phyloP scores from a whole-genome alignment of 106 monocot genomes.

The Triglochin maritima region DNA sequence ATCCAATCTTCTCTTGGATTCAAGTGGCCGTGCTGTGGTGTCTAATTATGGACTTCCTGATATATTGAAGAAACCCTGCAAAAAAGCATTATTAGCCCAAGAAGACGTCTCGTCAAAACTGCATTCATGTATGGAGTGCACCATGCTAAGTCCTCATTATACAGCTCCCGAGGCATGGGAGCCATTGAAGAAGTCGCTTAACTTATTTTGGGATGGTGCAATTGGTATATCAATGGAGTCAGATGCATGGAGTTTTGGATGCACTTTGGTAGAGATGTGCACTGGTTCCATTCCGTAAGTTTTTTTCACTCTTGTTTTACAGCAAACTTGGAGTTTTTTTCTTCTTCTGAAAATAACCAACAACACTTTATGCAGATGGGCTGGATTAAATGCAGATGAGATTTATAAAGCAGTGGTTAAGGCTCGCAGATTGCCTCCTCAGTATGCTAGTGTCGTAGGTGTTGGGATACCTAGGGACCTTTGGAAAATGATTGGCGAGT shows the following conservation, averaged over 20 bases:
- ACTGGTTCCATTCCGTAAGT: conserved; percentile 98
- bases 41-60: conserved; percentile 96
- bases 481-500: conserved; percentile 99
- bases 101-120: conserved; percentile 54
- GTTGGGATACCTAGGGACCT: conserved; percentile 90
- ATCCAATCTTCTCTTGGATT: conserved; percentile 92
- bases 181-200: conserved; percentile 68
- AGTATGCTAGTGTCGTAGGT: conserved; percentile 94
- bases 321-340: conserved; percentile 1
- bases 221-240: conserved; percentile 76
- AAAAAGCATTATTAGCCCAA: conserved; percentile 35
- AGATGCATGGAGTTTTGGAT: conserved; percentile 99
- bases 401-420: conserved; percentile 84
- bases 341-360: conserved; percentile 5
- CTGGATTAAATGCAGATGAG: conserved; percentile 79
- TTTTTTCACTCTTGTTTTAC: neutral
- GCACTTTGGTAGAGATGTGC: conserved; percentile 97
- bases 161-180: conserved; percentile 97
- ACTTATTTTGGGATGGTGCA: conserved; percentile 85
- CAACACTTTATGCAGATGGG: conserved; percentile 60
- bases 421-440: conserved; percentile 61
- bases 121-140: conserved; percentile 89
- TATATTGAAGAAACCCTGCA: conserved; percentile 78
- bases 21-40: conserved; percentile 54
- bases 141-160: conserved; percentile 83